Evolutionary conservation across 1,284 basidiomycete species (phyloP), one percentile per base, ranked within the genome.

Genomic region (Leucoagaricus sp.): DNA sequence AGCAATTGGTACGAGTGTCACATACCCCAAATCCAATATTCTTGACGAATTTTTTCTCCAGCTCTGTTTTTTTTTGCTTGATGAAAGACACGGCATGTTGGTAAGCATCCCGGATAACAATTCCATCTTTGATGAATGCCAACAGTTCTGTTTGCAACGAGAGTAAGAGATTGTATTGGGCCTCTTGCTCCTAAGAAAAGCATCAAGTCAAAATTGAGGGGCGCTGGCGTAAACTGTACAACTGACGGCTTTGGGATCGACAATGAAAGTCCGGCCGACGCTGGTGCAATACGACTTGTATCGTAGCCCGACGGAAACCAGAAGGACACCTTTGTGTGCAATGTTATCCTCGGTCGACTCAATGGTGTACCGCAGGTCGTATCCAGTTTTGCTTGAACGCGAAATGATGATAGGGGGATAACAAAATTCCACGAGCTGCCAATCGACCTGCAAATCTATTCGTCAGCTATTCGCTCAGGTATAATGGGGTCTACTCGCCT

Each of bases 401-500:
- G 95, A 98, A 68, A 98, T 96, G 66, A 98, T 93, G 69, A 98
- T 96, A 2, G 96, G 96, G 4, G 92, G 87, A 71, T 96, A 98
- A 63, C 93, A 93, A 75, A 96, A 96, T 72, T 98, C 96, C 2
- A 92, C 90, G 10, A 89, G 83, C 25, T 80, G 78, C 80, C 92
- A 94, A 69, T 99, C 96, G 57, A 95, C 81, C 91, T 94, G 62
- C 42, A 46, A 63, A 44, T 61, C 45, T 31, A 13, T 45, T 41
- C 26, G 45, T 48, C 36, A 58, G 36, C 25, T 52, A 47, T 19
- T 52, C 34, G 29, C 3, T 34, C 54, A 23, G 47, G 53, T 51
- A 13, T 17, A 61, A 51, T 12, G 33, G 33, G 42, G 12, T 31
- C 42, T 15, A 78, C 88, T 65, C 60, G 90, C 89, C 57, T 93